Conservation (phyloP, 2,329 filamentous ascomycete species). For the Hypoxylon sp. region DNA sequence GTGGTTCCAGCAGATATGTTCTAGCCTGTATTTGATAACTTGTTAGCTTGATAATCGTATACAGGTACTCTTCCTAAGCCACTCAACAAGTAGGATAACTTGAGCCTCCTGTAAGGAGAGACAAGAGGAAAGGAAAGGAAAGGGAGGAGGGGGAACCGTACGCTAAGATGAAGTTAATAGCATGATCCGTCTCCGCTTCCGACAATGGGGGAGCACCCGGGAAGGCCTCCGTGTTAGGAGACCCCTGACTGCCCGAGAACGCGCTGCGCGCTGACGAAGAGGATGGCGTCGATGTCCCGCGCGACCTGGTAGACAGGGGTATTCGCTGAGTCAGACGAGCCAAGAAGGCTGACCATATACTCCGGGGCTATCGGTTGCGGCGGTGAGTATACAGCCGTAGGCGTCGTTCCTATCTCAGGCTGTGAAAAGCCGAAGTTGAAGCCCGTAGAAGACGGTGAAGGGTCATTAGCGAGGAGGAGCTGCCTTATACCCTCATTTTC, state of each 20-base stretch:
- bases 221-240: not conserved
- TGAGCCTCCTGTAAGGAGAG: not conserved
- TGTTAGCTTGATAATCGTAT: slow-evolving; percentile 28
- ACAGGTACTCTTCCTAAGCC: no score
- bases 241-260: not conserved
- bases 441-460: not conserved
- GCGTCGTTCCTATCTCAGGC: not conserved
- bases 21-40: slow-evolving; percentile 57
- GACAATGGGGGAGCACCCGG: slow-evolving; percentile 31
- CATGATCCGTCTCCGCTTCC: slow-evolving; percentile 62
- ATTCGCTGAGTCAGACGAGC: slow-evolving; percentile 59
- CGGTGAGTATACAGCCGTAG: slow-evolving; percentile 7
- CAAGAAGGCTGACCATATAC: slow-evolving; percentile 58
- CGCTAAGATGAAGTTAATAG: slow-evolving; percentile 69
- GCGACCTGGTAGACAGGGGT: slow-evolving; percentile 63
- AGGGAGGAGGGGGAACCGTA: slow-evolving; percentile 51
- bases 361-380: slow-evolving; percentile 22
- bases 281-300: slow-evolving; percentile 37
- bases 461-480: slow-evolving; percentile 49
- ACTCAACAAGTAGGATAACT: not conserved
- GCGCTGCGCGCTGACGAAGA: slow-evolving; percentile 18
- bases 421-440: not conserved
- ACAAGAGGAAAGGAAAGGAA: not conserved
- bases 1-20: slow-evolving; percentile 69
- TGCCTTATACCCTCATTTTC: slow-evolving; percentile 63